Evolutionary conservation across 495 filamentous ascomycete genomes (phyloP), one percentile per base, ranked within the genome.

Genomic region (Penicillium flavigenum): DNA sequence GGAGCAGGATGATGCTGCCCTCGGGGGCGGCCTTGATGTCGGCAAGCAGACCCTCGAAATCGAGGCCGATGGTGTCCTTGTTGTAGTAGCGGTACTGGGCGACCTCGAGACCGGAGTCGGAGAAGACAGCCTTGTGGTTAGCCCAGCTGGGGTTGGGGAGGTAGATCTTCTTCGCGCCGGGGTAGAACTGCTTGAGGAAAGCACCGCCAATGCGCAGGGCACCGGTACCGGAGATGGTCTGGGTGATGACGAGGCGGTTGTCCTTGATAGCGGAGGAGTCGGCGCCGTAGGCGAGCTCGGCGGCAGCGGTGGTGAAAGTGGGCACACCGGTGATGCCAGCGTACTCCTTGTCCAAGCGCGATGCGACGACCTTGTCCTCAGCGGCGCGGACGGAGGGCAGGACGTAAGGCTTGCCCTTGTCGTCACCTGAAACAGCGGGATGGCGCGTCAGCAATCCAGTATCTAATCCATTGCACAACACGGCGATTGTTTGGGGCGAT

Each of bases 31-130:
- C 83, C 78, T 93, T 93, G 79, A 98, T 87, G 73, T 98, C 94
- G 62, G 79, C 86, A 42, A 98, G 65, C 82, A 98, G 82, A 64
- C 94, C 94, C 61, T 96, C 91, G 68, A 97, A 96, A 80, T 98
- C 94, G 48, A 98, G 86, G 36, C 94, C 93, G 70, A 97, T 97
- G 66, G 92, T 97, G 69, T 96, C 87, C 81, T 96, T 96, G 83
- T 97, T 90, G 81, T 98, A 98, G 85, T 98, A 98, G 63, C 90
- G 81, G 82, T 98, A 98, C 78, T 89, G 90, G 75, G 89, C 86
- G 47, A 96, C 91, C 76, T 90, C 83, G 52, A 98, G 81, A 36
- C 90, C 88, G 19, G 90, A 89, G 76, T 98, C 94, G 73, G 84
- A 88, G 86, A 98, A 97, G 69, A 98, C 89, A 60, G 93, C 92